Evolutionary conservation across 441 rosid species (phyloP), one percentile per base, ranked within the genome.

Genomic region (Brassica balearica): DNA sequence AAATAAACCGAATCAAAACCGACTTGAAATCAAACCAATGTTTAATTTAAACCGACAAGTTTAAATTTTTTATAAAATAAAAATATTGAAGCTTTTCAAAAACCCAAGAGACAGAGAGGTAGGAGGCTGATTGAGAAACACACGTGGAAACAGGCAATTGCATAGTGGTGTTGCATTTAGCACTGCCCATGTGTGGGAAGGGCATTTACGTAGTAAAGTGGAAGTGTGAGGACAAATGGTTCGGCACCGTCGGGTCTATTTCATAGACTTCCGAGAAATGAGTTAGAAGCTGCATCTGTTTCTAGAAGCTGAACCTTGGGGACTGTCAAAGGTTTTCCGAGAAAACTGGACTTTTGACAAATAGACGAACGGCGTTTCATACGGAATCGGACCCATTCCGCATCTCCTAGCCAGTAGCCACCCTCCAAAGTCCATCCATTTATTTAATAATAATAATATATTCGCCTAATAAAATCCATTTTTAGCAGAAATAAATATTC

Each of bases 151-250:
- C 99, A 91, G 71, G 97, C 95, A 68, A 93, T 85, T 65, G 95
- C 96, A 95, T 93, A 74, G 99, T 95, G 65, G 97, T 88, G 86
- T 95, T 27, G 32, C 32, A 27, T 1, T 27, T 93, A 53, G 98
- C 97, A 82, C 99, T 93, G 36, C 99, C 99, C 99, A 93, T 93
- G 73, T 93, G 99, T 15, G 98, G 98, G 98, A 88, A 97, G 97
- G 80, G 99, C 98, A 89, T 93, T 95, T 3, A 95, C 98, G 83
- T 93, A 93, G 83, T 91, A 95, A 80, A 95, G 97, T 6, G 97
- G 99, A 79, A 97, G 92, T 1, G 99, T 89, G 76, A 95, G 88
- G 74, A 95, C 92, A 84, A 90, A 93, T 3, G 83, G 64, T 11
- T 82, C 89, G 9, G 72, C 72, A 75, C 14, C 55, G 0, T n/a